Conservation (phyloP, 768 basidiomycete genomes). For the Macrolepiota dolichaula region DNA sequence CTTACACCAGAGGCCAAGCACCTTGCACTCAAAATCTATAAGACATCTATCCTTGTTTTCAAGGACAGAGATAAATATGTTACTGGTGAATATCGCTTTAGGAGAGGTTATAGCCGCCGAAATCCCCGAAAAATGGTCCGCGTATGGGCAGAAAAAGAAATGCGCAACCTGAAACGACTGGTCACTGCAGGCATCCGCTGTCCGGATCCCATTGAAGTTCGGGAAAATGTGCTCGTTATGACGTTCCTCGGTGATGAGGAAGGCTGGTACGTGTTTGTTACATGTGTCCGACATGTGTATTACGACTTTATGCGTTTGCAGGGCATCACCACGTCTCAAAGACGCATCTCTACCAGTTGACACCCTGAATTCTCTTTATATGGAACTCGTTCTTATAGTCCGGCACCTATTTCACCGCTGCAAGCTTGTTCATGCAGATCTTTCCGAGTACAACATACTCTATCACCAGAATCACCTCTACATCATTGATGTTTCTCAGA, state of each 20-base stretch:
- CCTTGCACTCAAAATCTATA: conserved; percentile 95
- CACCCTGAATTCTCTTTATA: conserved; percentile 61
- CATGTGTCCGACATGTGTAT: neutral
- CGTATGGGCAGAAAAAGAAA: conserved; percentile 98
- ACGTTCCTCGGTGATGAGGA: conserved; percentile 79
- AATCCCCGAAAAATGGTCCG: conserved; percentile 99
- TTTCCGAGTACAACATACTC: conserved; percentile 97
- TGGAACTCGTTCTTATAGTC: conserved; percentile 73
- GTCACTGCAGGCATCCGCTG: conserved; percentile 79
- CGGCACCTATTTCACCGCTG: conserved; percentile 87
- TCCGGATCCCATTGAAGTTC: conserved; percentile 88
- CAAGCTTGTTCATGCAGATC: conserved; percentile 94
- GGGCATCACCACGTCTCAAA: conserved; percentile 92
- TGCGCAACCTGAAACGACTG: conserved; percentile 90
- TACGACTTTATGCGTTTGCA: conserved; percentile 24
- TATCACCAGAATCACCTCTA: conserved; percentile 79
- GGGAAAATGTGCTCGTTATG: conserved; percentile 98
- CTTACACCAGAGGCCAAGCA: conserved; percentile 51
- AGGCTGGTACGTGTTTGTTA: conserved; percentile 59
- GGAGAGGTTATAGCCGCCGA: conserved; percentile 74
- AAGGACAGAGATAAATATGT: conserved; percentile 98
- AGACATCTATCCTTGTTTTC: conserved; percentile 96
- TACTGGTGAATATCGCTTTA: conserved; percentile 93
- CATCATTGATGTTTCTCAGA: conserved; percentile 98
- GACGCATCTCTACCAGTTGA: conserved; percentile 62